Conservation (phyloP, 305 asterid genomes). For the Fraxinus angustifolia region DNA sequence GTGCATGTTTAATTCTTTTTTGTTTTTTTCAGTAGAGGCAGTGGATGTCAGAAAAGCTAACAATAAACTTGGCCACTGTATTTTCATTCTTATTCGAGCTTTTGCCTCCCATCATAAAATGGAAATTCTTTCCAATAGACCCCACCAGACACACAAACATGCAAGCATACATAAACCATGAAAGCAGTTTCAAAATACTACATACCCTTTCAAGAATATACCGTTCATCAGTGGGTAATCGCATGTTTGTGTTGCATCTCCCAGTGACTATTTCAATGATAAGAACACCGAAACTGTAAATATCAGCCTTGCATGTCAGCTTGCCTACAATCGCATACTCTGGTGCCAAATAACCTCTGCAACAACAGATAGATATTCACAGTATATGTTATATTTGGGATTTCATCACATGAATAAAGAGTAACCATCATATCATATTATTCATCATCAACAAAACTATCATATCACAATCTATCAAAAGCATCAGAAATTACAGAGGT, state of each 20-base stretch:
- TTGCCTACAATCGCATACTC: conserved; percentile 92
- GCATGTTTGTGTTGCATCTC: conserved; percentile 74
- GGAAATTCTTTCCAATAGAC: background rate
- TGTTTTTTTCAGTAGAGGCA: background rate
- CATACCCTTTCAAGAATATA: conserved; percentile 87
- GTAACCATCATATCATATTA: background rate
- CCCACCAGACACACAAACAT: background rate
- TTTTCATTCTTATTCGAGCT: background rate
- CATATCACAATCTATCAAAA: background rate
- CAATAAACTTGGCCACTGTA: background rate
- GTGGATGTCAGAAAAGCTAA: background rate
- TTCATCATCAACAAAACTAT: background rate
- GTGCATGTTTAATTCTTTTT: background rate
- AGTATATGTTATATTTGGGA: background rate
- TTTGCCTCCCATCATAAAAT: background rate
- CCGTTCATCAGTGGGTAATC: conserved; percentile 72
- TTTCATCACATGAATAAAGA: background rate
- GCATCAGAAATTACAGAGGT: background rate
- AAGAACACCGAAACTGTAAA: conserved; percentile 92
- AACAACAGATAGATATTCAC: conserved; percentile 9
- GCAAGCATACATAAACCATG: background rate
- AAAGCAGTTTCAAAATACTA: conserved; percentile 2
- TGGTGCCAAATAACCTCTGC: conserved; percentile 98
- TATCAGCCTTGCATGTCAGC: conserved; percentile 76
- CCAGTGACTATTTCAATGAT: conserved; percentile 89